Base-by-base conservation (phyloP, 1,284 basidiomycete genomes). In the Pterula multifida region DNA sequence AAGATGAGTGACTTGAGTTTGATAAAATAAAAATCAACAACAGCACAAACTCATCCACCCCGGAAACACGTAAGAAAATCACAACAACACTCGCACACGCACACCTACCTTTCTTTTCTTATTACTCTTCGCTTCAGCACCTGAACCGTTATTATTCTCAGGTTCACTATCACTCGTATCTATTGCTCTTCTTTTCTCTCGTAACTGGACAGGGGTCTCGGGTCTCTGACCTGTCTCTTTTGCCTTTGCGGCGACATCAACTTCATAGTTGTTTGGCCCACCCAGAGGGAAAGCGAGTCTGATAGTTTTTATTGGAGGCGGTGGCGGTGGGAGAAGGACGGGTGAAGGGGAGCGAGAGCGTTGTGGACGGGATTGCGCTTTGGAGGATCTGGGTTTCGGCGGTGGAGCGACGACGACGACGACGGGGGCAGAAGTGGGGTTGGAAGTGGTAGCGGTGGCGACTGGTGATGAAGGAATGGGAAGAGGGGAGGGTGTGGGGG, bases 261-360 rank as follows among this genome's bases (percentile, higher is more conserved):
- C 76, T 52, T 83, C 80, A 61, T 87, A 84, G 54, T 81, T 80
- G 11, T 78, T 72, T 1, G 81, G 80, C 0, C 83, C 81, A n/a
- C 81, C 78, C 9, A 90, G 74, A 11, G 54, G 61, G 58, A 90
- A 83, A 1, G 79, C 69, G 28, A 90, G 73, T 0, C 87, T 73
- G 48, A 87, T 72, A 0, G 85, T 88, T 52, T 73, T 66, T n/a
- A 81, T 62, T 0, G 75, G 79, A 1, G 70, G 72, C 3, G 71
- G 73, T 1, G 73, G 66, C 0, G 69, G 69, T 0, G 68, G 68
- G 28, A 32, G 28, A 0, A 78, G 78, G 0, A 78, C 75, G 12
- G 79, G 77, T 1, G 81, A 75, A 3, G 70, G 79, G 0, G 81
- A 80, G 25, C 77, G 77, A 3, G 78, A 75, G 51, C 78, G 62